Evolutionary conservation across 345 rosid genomes (phyloP), one percentile per base, ranked within the genome.

Genomic region (Eucalyptus grandis): DNA sequence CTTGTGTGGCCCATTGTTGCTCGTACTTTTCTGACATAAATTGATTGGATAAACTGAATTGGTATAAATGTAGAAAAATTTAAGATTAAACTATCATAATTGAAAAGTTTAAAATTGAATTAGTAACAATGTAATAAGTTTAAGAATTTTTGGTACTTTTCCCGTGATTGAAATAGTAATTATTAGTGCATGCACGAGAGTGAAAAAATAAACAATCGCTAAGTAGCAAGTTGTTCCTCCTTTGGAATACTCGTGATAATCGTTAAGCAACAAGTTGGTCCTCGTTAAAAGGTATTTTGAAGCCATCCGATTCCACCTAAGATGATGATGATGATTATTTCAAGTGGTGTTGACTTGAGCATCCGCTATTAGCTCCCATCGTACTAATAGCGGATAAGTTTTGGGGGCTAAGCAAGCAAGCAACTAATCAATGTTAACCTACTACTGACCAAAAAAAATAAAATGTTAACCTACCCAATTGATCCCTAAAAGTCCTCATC

Each of bases 71-170:
- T 56, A 0, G 0, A 56, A 10, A 56, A 9, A 2, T 24, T 24
- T 56, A 56, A 26, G 0, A 56, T 11, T 56, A 56, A 56, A 56
- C 0, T 56, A 0, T 0, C 0, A n/a, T 9, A 56, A 10, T 56
- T 22, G 3, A 54, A 11, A 56, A 0, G 0, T 56, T 10, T 11
- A 56, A 0, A 5, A 11, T 0, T 56, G 2, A 56, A 56, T 56
- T 56, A 0, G 6, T 26, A 11, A 0, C 0, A 56, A 10, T 56
- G 0, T 0, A 56, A 24, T 19, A 22, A 0, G 3, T 56, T 56
- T 2, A 56, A 56, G 1, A 9, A 4, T 9, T 56, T 22, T 56
- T 24, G 5, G 0, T 56, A 56, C 3, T 24, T 56, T 56, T 56
- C 30, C 6, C 0, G 2, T 56, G 62, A 72, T 34, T 72, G 82